Base-by-base conservation (phyloP, 352 stramenopile genomes). In the Elongisporangium senticosum region DNA sequence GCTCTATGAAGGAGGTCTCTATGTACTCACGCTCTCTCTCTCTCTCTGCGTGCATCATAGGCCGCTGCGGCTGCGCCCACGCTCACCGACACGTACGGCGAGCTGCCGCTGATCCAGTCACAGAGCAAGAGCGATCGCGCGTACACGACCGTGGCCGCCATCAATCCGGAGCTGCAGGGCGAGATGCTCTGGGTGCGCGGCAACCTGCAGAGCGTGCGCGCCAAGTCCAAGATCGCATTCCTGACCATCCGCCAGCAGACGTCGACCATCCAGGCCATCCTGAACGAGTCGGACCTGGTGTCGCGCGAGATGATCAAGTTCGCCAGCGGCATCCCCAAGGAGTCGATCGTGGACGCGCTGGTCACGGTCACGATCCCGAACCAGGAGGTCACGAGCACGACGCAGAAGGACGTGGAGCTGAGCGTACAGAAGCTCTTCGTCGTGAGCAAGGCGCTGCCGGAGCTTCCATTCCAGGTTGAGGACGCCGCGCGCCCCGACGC, bases 281-380 rank as follows among this genome's bases (percentile, higher is more conserved):
- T 96, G 33, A 77, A 79, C 53, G 83, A 96, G 68, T 91, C 95
- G 72, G 89, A 94, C 67, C 83, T 86, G 37, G 82, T 94, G 39
- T 84, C 90, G 23, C 92, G 96, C 57, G 93, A 93, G 61, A 99
- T 99, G 95, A 92, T 99, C 62, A 98, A 98, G 74, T 99, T 98
- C 70, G 79, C 97, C 23, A 90, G 87, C 63, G 77, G 84, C 14
- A 81, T 99, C 53, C 85, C 96, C 19, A 93, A 93, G 59, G 97
- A 99, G 79, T 98, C 90, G 49, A 89, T 99, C 49, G 83, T 99
- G 39, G 97, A 99, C 72, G 77, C 98, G 19, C 86, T 96, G 61
- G 97, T 97, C 62, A 97, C 79, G 19, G 75, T 99, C 39, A 85
- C 77, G 39, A 70, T 96, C 26, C 72, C 90, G 4, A 87, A 92